Evolutionary conservation across 371 early-diverging fungal genomes (phyloP), one percentile per base, ranked within the genome.

Genomic region (Capillidium heterosporum): DNA sequence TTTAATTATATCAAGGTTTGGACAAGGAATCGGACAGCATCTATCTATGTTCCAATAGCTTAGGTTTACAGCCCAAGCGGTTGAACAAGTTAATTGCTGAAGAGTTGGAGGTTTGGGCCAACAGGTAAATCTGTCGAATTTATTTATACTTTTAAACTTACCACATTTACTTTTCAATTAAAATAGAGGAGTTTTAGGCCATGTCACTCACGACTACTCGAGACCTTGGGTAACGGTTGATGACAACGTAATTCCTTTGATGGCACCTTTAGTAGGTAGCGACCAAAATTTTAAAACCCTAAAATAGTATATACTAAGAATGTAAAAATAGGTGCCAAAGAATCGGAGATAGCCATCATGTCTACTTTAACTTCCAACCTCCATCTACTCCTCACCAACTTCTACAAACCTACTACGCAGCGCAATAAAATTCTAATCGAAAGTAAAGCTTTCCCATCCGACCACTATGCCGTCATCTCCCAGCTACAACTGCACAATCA

Each of bases 11-110:
- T 44, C 15, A 44, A 44, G 44, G 23, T 44, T 44, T 44, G 19
- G 44, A 44, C 19, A 19, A 17, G 8, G 23, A 44, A 44, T 44
- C 23, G 19, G 61, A 70, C 13, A 77, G 75, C 53, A 69, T 81
- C 15, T 96, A 96, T 66, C 71, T 96, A 47, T 87, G 90, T 64
- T 95, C 95, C 29, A 94, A 95, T 68, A 91, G 92, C 1, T 74
- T 96, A 21, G 95, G 97, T 5, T 72, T 94, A 52, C 73, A 85
- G 70, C 94, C 95, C 26, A 77, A 76, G 55, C 65, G 74, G 10
- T 72, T 87, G 1, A 65, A 74, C 17, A 66, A 69, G 39, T 65
- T 84, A 3, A 67, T 96, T n/a, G 70, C 70, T 47, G 77, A 94
- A 67, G 97, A 96, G 64, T 68, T 96, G 51, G 83, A 91, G 41